These are phyloP conservation scores for Raffaelea albimanens DNA, from an alignment of 2,329 filamentous ascomycete genomes.

Conservation along the genomic window DNA sequence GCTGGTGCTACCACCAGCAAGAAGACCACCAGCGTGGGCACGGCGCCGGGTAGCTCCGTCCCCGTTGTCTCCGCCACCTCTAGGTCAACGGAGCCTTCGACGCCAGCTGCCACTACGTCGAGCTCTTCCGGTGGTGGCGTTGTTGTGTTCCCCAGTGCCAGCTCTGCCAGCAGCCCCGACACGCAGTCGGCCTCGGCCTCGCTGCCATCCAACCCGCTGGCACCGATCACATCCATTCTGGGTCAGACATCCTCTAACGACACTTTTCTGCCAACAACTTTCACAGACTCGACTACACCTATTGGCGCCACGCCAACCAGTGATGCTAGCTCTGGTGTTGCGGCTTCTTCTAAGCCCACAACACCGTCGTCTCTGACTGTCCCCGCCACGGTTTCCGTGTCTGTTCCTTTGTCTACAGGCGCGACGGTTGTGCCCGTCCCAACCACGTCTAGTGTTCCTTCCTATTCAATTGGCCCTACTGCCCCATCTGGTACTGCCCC, in stretches of 20 bases:
- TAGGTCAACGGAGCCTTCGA: conserved; percentile 12
- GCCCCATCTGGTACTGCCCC: background rate
- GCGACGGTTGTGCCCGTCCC: background rate
- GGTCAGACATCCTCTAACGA: conserved; percentile 1
- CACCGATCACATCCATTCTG: conserved; percentile 10
- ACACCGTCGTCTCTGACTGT: background rate
- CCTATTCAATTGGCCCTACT: background rate
- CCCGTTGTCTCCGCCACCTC: background rate
- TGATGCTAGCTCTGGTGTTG: background rate
- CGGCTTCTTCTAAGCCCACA: background rate
- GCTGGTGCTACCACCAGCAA: conserved; percentile 1
- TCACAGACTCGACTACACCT: background rate
- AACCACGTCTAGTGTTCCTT: background rate
- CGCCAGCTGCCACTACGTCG: background rate
- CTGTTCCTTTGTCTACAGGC: background rate
- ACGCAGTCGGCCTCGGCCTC: conserved; percentile 1
- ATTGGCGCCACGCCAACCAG: background rate
- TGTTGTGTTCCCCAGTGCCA: background rate
- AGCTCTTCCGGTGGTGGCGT: background rate
- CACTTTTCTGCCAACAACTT: background rate
- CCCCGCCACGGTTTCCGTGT: background rate
- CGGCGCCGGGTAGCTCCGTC: too few relatives aligned
- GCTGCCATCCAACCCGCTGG: background rate
- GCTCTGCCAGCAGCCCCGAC: too few relatives aligned
- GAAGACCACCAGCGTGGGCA: background rate